Evolutionary conservation across 2,329 filamentous ascomycete genomes (phyloP).

Genomic region (Graphiopsis chlorocephala): DNA sequence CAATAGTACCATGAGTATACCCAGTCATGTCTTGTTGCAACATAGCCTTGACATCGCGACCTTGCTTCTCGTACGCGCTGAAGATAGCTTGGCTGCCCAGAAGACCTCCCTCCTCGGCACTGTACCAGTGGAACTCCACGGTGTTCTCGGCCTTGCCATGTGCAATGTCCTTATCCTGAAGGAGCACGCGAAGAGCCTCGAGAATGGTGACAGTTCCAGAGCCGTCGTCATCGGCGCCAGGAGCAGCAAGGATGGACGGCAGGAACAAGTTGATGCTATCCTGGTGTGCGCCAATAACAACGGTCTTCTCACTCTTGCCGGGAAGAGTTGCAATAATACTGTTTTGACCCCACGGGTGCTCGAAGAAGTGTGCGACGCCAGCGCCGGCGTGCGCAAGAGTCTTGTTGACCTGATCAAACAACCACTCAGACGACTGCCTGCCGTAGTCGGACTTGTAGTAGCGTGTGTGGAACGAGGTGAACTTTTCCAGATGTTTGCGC

Average conservation of each 20-base stretch:
- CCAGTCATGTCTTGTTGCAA: slow-evolving; percentile 98
- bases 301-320: slow-evolving; percentile 76
- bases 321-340: slow-evolving; percentile 91
- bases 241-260: slow-evolving; percentile 77
- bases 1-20: slow-evolving; percentile 76
- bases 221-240: slow-evolving; percentile 93
- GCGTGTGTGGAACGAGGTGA: slow-evolving; percentile 76
- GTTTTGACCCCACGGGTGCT: slow-evolving; percentile 83
- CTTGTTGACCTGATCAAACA: slow-evolving; percentile 69
- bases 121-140: slow-evolving; percentile 96
- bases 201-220: slow-evolving; percentile 71
- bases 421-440: slow-evolving; percentile 81
- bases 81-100: slow-evolving; percentile 90
- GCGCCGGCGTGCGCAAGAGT: slow-evolving; percentile 72
- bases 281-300: slow-evolving; percentile 79
- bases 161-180: slow-evolving; percentile 65
- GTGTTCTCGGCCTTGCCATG: slow-evolving; percentile 74
- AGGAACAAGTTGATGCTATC: slow-evolving; percentile 94
- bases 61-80: slow-evolving; percentile 68
- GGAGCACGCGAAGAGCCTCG: slow-evolving; percentile 79
- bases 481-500: slow-evolving; percentile 71
- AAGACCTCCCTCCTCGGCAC: slow-evolving; percentile 82
- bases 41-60: slow-evolving; percentile 86
- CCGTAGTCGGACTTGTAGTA: slow-evolving; percentile 80
- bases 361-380: slow-evolving; percentile 70